Base-by-base conservation (phyloP, 495 filamentous ascomycete species). In the Xylaria longipes region DNA sequence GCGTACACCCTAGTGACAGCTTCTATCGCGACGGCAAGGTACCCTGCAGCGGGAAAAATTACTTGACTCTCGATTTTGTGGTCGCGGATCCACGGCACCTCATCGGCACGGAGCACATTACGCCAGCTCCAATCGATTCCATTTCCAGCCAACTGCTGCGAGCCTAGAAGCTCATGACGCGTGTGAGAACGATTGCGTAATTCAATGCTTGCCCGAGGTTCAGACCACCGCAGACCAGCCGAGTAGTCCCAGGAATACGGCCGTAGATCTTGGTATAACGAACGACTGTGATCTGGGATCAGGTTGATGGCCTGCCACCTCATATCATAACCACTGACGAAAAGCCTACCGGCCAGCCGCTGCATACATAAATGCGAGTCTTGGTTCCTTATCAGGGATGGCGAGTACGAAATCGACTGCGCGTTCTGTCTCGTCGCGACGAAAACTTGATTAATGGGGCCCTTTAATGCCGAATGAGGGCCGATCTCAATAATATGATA, bases 381-480 rank as follows among this genome's bases (percentile, higher is more conserved):
- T 27, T 70, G 37, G 0, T 48, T 39, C 14, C 69, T 5, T 73
- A 79, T 25, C 1, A 78, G 52, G 2, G 76, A 65, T 2, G 72
- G 31, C 2, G 29, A 52, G 25, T 78, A 78, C 0, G 68, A 68
- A 7, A 74, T 35, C 15, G 20, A 0, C 0, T 68, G 11, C 22
- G 67, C 43, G 22, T 62, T 52, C 1, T 12, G 33, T 11, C 72
- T 37, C 62, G n/a, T n/a, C n/a, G n/a, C n/a, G n/a, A n/a, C n/a
- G n/a, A n/a, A n/a, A n/a, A n/a, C n/a, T n/a, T n/a, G n/a, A n/a
- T n/a, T n/a, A n/a, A n/a, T n/a, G n/a, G n/a, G n/a, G n/a, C n/a
- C n/a, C n/a, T n/a, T n/a, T n/a, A n/a, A n/a, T n/a, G n/a, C 87
- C 3, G 82, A 75, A 69, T 92, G 91, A 31, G 91, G 89, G 0